A percentile compares a stretch with the other conserved stretches of the same genome.
Conservation (phyloP, 2,329 filamentous ascomycete genomes). For the Metarhizium brunneum region DNA sequence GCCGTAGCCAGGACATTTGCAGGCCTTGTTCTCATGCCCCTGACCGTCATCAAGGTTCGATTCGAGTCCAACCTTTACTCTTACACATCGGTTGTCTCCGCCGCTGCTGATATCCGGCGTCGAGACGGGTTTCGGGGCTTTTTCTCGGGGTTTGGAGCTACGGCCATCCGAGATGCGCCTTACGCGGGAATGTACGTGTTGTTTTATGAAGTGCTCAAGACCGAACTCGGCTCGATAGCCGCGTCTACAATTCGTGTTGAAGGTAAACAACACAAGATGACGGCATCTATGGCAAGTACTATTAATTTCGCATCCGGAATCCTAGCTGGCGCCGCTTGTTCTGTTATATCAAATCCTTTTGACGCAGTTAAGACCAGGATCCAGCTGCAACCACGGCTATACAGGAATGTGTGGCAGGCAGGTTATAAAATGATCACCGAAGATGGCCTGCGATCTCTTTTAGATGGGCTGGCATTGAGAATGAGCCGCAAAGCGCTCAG, state of each 20-base stretch:
- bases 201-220: slow-evolving; percentile 82
- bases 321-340: slow-evolving; percentile 72
- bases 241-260: slow-evolving; percentile 4
- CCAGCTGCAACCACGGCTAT: slow-evolving; percentile 76
- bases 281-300: slow-evolving; percentile 35
- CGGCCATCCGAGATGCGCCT: slow-evolving; percentile 86
- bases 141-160: slow-evolving; percentile 90
- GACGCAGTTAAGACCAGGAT: slow-evolving; percentile 94
- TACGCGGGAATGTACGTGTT: slow-evolving; percentile 93
- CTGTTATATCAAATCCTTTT: slow-evolving; percentile 88
- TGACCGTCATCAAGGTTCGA: slow-evolving; percentile 93
- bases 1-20: slow-evolving; percentile 77
- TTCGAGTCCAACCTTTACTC: slow-evolving; percentile 84
- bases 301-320: slow-evolving; percentile 84
- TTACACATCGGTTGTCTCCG: slow-evolving; percentile 67
- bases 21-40: slow-evolving; percentile 86
- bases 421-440: slow-evolving; percentile 68
- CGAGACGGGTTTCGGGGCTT: slow-evolving; percentile 73
- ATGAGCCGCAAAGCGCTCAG: slow-evolving; percentile 89
- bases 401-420: slow-evolving; percentile 75
- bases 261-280: slow-evolving; percentile 17
- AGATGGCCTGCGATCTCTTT: slow-evolving; percentile 71
- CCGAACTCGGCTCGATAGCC: slow-evolving; percentile 33
- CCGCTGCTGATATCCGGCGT: slow-evolving; percentile 63
- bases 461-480: slow-evolving; percentile 75